A percentile compares a stretch with the other conserved stretches of the same genome.
phyloP scores from a whole-genome alignment of 2,329 filamentous ascomycete genomes.

The Colletotrichum navitas region DNA sequence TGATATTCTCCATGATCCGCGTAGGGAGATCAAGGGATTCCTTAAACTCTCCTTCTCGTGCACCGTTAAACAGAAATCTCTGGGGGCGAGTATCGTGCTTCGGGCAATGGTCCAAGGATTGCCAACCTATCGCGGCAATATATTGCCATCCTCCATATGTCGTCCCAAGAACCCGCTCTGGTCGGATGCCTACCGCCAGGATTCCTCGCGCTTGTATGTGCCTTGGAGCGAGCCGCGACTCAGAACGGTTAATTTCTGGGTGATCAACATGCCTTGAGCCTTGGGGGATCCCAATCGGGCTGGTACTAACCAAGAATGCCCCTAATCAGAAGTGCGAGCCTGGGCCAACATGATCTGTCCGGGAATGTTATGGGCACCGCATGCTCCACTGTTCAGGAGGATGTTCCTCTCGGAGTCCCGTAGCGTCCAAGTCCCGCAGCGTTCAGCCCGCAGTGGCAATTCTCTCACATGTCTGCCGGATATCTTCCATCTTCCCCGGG shows the following conservation, averaged over 20 bases:
- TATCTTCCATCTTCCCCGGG: slow-evolving; percentile 6
- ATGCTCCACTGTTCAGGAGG: neutral
- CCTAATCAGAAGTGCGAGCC: neutral
- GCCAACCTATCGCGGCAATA: neutral
- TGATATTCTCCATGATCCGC: slow-evolving; percentile 4
- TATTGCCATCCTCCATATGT: slow-evolving; percentile 8
- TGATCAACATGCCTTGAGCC: slow-evolving; percentile 1
- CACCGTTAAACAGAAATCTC: neutral
- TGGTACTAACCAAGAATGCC: neutral
- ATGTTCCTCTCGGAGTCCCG: neutral
- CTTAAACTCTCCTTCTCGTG: neutral
- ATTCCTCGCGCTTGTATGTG: neutral
- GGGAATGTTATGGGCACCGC: slow-evolving; percentile 21
- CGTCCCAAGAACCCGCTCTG: neutral
- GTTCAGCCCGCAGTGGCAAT: slow-evolving; percentile 29
- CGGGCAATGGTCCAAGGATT: neutral
- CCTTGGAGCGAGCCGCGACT: neutral
- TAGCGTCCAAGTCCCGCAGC: slow-evolving; percentile 9
- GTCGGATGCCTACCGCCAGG: neutral
- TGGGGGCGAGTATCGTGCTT: neutral
- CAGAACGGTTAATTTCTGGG: slow-evolving; percentile 10
- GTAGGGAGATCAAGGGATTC: slow-evolving; percentile 21
- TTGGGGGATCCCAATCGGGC: neutral
- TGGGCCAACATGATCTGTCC: neutral
- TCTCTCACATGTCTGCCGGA: slow-evolving; percentile 16